Base-by-base conservation (phyloP, 768 basidiomycete species). In the Tricholoma furcatifolium region DNA sequence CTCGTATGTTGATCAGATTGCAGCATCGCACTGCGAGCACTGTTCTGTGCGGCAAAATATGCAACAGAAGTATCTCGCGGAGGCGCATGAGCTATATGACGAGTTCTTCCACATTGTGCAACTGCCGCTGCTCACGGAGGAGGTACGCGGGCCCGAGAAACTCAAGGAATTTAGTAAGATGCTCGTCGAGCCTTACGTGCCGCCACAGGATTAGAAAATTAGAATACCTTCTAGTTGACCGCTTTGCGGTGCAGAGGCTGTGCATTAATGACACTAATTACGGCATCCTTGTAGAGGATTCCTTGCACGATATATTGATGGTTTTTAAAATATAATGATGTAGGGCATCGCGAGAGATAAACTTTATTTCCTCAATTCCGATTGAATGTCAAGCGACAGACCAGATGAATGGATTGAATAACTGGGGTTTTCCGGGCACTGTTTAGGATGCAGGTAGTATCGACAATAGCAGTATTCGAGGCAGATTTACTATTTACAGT, bases 81-180 rank as follows among this genome's bases (percentile, higher is more conserved):
- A 98, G 72, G 95, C 96, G 14, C 92, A 97, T 70, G 96, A 98
- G 66, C 85, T 98, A 44, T 97, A 97, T 67, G 92, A 93, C 70
- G 93, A 97, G 62, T 97, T 96, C 68, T 99, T 98, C 85, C 94
- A 99, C 69, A 97, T 99, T 61, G 73, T 98, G 14, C 84, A 88
- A 67, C 81, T 99, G 43, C 97, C 97, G 2, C 73, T 99, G 32
- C 82, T 98, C 49, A 97, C 94, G 4, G 95, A 98, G 67, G 97
- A 98, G 71, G 96, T 98, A 4, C 82, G 97, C 62, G 97, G 97
- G 4, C 91, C 93, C 0, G 88, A 93, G 70, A 95, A 91, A 74
- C 81, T 99, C 54, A 85, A 87, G 63, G 87, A 91, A 66, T 98
- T 98, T 66, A 93, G 91, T 70, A 83, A 86, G 73, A 92, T 95